Conservation (phyloP, 495 filamentous ascomycete genomes). For the Aspergillus steynii region DNA sequence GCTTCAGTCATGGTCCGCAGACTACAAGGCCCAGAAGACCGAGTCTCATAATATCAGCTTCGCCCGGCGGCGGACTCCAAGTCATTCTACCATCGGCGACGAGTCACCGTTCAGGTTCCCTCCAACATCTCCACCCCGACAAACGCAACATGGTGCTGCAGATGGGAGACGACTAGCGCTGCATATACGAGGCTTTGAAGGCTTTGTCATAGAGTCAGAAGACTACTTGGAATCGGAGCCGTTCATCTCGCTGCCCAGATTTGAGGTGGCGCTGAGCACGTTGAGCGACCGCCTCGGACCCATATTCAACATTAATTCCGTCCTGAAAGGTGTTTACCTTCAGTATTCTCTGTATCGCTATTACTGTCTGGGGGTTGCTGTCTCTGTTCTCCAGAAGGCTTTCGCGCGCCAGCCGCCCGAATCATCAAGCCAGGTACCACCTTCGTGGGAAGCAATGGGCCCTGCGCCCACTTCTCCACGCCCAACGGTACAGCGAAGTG, state of each 20-base stretch:
- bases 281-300: conserved; percentile 82
- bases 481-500: conserved; percentile 42
- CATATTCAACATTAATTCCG: conserved; percentile 81
- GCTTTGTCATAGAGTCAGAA: conserved; percentile 81
- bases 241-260: conserved; percentile 81
- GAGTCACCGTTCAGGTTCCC: conserved; percentile 55
- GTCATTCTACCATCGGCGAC: conserved; percentile 51
- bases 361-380: conserved; percentile 83
- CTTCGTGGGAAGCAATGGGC: conserved; percentile 7
- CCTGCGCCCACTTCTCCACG: conserved; percentile 23
- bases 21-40: conserved; percentile 80
- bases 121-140: conserved; percentile 61
- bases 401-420: conserved; percentile 54
- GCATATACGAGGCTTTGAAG: conserved; percentile 80
- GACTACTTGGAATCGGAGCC: conserved; percentile 83
- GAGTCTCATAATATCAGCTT: conserved; percentile 61
- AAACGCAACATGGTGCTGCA: conserved; percentile 57
- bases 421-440: conserved; percentile 7
- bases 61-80: conserved; percentile 57
- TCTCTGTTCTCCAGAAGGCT: conserved; percentile 71
- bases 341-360: conserved; percentile 95
- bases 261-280: conserved; percentile 84
- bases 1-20: conserved; percentile 85
- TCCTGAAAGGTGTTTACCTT: conserved; percentile 72
- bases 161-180: conserved; percentile 83